These are phyloP conservation scores for Ogataea minuta DNA, from an alignment of 805 yeast species.

Conservation along the genomic window DNA sequence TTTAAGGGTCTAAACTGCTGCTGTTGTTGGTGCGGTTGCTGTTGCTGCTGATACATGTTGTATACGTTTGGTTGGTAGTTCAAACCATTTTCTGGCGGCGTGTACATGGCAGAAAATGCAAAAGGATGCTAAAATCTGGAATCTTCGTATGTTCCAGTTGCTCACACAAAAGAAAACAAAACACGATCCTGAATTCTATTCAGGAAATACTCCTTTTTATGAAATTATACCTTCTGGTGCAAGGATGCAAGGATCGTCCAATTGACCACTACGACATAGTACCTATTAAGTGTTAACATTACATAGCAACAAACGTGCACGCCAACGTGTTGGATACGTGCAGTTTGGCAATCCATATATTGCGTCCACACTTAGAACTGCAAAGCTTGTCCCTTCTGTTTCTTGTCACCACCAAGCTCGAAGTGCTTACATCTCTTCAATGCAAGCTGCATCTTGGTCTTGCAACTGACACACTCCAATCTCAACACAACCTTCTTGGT, in stretches of 20 bases:
- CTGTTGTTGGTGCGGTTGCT: constrained; percentile 34
- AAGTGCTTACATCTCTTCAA: constrained; percentile 99
- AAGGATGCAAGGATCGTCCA: constrained; percentile 1
- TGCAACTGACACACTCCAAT: constrained; percentile 97
- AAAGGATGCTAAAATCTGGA: neutral
- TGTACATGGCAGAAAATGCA: constrained; percentile 7
- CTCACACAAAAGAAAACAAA: constrained; percentile 14
- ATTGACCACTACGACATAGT: neutral
- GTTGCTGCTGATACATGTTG: constrained; percentile 29
- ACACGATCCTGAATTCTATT: constrained; percentile 13
- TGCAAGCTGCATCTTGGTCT: constrained; percentile 96
- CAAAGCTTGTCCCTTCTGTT: constrained; percentile 99
- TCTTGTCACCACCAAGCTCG: constrained; percentile 99
- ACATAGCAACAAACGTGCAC: constrained; percentile 7
- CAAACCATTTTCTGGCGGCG: constrained; percentile 10
- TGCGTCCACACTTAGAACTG: constrained; percentile 70
- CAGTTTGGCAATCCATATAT: constrained; percentile 9
- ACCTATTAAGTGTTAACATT: constrained; percentile 12
- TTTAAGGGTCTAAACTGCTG: constrained; percentile 24
- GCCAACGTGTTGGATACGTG: constrained; percentile 2
- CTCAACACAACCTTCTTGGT: constrained; percentile 99
- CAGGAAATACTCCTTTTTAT: neutral
- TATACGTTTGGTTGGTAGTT: constrained; percentile 25
- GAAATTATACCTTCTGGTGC: constrained; percentile 2
- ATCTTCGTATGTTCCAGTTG: neutral